Evolutionary conservation across 306 rosid species (phyloP), one percentile per base, ranked within the genome.

Genomic region (Cicer yamashitae): DNA sequence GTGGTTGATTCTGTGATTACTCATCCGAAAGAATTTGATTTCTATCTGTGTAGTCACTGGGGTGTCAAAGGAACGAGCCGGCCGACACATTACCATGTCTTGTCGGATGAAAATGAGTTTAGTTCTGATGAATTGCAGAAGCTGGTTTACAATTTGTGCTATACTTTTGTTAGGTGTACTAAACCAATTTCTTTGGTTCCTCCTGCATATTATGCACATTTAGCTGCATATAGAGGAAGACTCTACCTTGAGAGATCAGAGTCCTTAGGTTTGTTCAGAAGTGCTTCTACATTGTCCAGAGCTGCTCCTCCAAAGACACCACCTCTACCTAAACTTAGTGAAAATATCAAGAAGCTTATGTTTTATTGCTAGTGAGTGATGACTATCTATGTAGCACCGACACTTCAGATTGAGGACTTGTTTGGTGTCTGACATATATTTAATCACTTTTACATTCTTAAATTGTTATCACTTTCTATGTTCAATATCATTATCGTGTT

Each of bases 141-240:
- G 54, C 87, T 94, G 65, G 96, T 94, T 78, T 84, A 94, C 84
- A 85, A 88, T 77, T 81, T 94, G 10, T 94, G 99, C 86, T 94
- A 79, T 81, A 94, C 99, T 7, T 94, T 92, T 77, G 93, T 85
- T 67, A 89, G 93, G 82, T 94, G 99, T 77, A 94, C 99, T 14
- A 94, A 94, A 84, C 99, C 99, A 10, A 92, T 94, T 63, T 94
- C 99, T 53, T 81, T 94, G 79, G 99, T 94, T n/a, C 99, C 99
- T 45, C 98, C 99, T 8, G 99, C 87, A 66, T 94, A 92, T 75
- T 94, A 94, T 80, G 99, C 99, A 11, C 99, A 94, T 82, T 84
- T 94, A 38, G 99, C 99, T 75, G 99, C 99, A 6, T 94, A 92
- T 30, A 80, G 99, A 80, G 99, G 99, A 7, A 86, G 99, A 81